Base-by-base conservation (phyloP, 805 yeast species). In the Candida morakotiae region DNA sequence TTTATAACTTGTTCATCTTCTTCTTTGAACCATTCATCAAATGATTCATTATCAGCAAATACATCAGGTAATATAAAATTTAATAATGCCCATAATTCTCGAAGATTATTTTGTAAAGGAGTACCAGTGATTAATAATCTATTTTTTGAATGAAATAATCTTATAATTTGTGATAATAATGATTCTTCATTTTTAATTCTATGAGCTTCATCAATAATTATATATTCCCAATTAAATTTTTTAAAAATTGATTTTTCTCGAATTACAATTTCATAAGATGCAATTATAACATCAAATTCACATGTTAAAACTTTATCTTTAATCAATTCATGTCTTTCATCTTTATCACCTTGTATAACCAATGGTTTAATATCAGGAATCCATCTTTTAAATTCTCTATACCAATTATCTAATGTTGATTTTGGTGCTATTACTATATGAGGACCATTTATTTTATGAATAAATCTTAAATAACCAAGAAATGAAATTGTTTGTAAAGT, bases 161-260 rank as follows among this genome's bases (percentile, higher is more conserved):
- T 67, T 33, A 83, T 77, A 36, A 83, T 84, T 51, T 83, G 91
- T 0, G 88, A 81, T 31, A 83, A 60, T 56, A 81, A 59, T 2
- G 83, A 74, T 51, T 81, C 84, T 51, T 84, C 93, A 54, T 84
- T 84, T 51, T 84, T 84, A 46, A 84, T 79, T 62, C 93, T 69
- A 55, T 84, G 94, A 3, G 91, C 93, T 60, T 84, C 94, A 58
- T 84, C 94, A 43, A 84, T 81, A 15, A 83, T 69, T 34, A 84
- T 79, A 53, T 84, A 84, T 52, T 81, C 78, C 91, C 93, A 84
- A 41, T 70, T 72, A 47, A 84, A 75, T 52, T 83, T 84, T 40
- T 59, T 71, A 50, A 84, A 73, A 1, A 78, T 60, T 0, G 87
- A 60, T 52, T 84, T 84, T 55, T 84, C 93, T 48, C 78, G 73